Conservation (phyloP, 305 asterid species). For the Fraxinus sp. region DNA sequence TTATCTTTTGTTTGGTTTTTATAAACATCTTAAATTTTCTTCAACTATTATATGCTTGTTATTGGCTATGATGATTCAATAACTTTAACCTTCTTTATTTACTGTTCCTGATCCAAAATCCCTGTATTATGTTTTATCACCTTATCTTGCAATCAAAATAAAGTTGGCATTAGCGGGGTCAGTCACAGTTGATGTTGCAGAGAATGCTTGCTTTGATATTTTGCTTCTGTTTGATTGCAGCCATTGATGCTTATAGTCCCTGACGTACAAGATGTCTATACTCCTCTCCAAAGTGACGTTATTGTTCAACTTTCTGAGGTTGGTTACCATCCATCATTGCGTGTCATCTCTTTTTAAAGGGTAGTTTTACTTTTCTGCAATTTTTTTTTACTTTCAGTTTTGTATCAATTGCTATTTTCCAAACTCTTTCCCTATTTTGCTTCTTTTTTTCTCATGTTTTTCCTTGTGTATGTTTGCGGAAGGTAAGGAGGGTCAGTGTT, state of each 20-base stretch:
- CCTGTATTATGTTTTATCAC: slow-evolving; percentile 19
- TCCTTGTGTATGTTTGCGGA: not conserved
- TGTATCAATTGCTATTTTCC: slow-evolving; percentile 1
- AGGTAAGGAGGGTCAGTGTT: slow-evolving; percentile 10
- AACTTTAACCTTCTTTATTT: slow-evolving; percentile 13
- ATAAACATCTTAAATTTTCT: slow-evolving; percentile 10
- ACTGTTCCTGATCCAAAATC: slow-evolving; percentile 16
- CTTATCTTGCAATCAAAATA: slow-evolving; percentile 16
- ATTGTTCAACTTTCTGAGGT: slow-evolving; percentile 96
- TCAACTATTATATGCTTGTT: slow-evolving; percentile 5
- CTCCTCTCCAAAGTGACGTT: slow-evolving; percentile 92
- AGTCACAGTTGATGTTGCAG: slow-evolving; percentile 13
- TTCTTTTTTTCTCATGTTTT: not conserved
- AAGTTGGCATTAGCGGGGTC: slow-evolving; percentile 8
- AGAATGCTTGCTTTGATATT: slow-evolving; percentile 25
- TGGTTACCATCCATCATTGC: slow-evolving; percentile 15
- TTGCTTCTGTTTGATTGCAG: slow-evolving; percentile 51
- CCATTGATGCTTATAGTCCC: slow-evolving; percentile 98
- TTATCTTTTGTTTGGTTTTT: slow-evolving; percentile 16
- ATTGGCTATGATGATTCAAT: slow-evolving; percentile 1
- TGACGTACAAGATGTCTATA: slow-evolving; percentile 95
- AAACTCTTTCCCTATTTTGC: slow-evolving; percentile 2
- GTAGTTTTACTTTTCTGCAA: slow-evolving; percentile 21
- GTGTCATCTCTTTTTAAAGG: slow-evolving; percentile 14
- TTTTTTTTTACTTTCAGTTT: slow-evolving; percentile 20